Base-by-base conservation (phyloP, 2,329 filamentous ascomycete genomes). In the Saccharata proteae region DNA sequence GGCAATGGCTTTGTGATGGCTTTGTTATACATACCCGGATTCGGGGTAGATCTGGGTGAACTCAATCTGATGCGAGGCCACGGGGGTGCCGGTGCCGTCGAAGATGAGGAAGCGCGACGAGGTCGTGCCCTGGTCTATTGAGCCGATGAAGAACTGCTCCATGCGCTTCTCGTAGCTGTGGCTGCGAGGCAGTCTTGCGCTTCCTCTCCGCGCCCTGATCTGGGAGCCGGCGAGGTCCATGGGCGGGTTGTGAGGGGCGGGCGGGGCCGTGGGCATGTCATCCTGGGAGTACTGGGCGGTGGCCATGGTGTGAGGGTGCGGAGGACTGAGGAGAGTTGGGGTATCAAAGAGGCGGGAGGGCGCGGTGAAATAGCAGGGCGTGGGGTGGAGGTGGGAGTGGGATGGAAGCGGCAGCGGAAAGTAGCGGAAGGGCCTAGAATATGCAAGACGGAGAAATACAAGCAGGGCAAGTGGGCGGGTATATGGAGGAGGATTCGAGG, bases 91-190 rank as follows among this genome's bases (percentile, higher is more conserved):
- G 24, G 71, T 61, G 41, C 74, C 74, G 57, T 93, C 77, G 61
- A 93, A 93, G 50, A 94, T 86, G 44, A 93, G 71, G 58, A 93
- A 93, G 21, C 85, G 72, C 19, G 84, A 82, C 37, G 80, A 88
- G 18, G 85, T 93, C 9, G 85, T 93, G 36, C 85, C 85, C 49
- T 92, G 83, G 51, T 93, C 85, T 51, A 93, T 86, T 44, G 80
- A 82, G 38, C 84, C 85, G 38, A 93, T 77, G 48, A 82, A 93
- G 59, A 71, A 71, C 35, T 77, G 58, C 23, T 61, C 30, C 30
- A 36, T 35, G 21, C 32, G 26, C 27, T 35, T 35, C 32, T 35
- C 32, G 32, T 35, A 35, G 32, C 26, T 29, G 8, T 13, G 20
- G 27, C 26, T 30, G 32, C 32, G 32, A 10, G 32, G 27, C 27